Conservation (phyloP, 2,329 filamentous ascomycete genomes). For the Neoascochyta sp. region DNA sequence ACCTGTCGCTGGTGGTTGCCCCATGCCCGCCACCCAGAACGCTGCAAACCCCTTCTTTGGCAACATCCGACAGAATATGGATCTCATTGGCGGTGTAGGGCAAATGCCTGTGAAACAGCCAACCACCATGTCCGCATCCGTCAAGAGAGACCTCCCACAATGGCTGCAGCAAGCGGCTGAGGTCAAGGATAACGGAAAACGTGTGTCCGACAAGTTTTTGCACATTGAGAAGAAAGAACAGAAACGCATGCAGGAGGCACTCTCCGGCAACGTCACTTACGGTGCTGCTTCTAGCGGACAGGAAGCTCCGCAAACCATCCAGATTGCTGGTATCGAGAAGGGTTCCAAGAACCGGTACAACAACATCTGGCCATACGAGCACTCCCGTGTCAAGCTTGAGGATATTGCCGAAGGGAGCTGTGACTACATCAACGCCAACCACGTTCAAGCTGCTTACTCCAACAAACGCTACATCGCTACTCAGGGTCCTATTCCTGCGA, state of each 20-base stretch:
- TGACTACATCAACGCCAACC: slow-evolving; percentile 94
- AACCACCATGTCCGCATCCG: slow-evolving; percentile 46
- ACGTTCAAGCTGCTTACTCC: slow-evolving; percentile 73
- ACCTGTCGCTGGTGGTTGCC: slow-evolving; percentile 85
- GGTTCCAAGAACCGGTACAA: slow-evolving; percentile 96
- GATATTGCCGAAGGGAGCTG: slow-evolving; percentile 65
- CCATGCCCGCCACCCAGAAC: slow-evolving; percentile 66
- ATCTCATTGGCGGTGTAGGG: slow-evolving; percentile 87
- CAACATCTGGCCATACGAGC: slow-evolving; percentile 95
- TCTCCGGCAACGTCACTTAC: slow-evolving; percentile 59
- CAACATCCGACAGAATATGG: slow-evolving; percentile 96
- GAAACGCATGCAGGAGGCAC: slow-evolving; percentile 83
- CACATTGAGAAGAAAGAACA: slow-evolving; percentile 81
- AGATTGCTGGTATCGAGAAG: slow-evolving; percentile 89
- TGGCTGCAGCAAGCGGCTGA: slow-evolving; percentile 74
- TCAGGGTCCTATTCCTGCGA: slow-evolving; percentile 87
- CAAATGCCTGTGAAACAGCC: slow-evolving; percentile 65
- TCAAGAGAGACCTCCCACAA: slow-evolving; percentile 57
- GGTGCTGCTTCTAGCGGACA: slow-evolving; percentile 42
- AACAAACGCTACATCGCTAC: slow-evolving; percentile 94
- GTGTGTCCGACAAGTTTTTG: slow-evolving; percentile 78
- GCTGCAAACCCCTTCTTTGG: slow-evolving; percentile 86
- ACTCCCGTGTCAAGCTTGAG: slow-evolving; percentile 78
- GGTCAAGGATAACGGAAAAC: slow-evolving; percentile 68
- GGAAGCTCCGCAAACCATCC: slow-evolving; percentile 51